phyloP scores from a whole-genome alignment of 169 alveolate genomes.

The Babesia gibsoni region DNA sequence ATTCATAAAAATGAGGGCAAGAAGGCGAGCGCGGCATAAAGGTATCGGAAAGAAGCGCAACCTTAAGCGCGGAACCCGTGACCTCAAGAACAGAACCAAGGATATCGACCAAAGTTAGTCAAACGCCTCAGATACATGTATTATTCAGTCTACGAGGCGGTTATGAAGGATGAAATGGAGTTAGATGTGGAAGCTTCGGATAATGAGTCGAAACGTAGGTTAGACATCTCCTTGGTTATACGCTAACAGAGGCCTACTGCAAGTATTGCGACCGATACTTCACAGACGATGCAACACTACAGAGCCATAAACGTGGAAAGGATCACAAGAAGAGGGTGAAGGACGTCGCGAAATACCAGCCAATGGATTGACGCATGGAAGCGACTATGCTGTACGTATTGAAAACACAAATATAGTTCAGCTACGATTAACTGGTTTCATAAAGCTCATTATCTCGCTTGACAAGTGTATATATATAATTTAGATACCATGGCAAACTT shows the following conservation, averaged over 20 bases:
- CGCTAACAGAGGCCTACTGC: constrained; percentile 61
- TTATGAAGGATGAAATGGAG: constrained; percentile 23
- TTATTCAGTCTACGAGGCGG: constrained; percentile 49
- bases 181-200: constrained; percentile 7
- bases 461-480: constrained; percentile 12
- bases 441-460: neutral
- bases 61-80: constrained; percentile 63
- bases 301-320: constrained; percentile 66
- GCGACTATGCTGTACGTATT: neutral
- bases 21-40: constrained; percentile 52
- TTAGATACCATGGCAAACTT: constrained; percentile 53
- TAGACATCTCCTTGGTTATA: neutral
- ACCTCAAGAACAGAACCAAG: constrained; percentile 54
- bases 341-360: constrained; percentile 33
- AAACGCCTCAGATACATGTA: neutral
- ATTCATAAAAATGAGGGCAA: constrained; percentile 26
- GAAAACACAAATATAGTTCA: neutral
- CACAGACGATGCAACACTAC: constrained; percentile 60
- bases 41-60: constrained; percentile 62
- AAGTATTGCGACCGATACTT: constrained; percentile 75
- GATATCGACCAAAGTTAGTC: constrained; percentile 60
- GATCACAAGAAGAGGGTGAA: constrained; percentile 72
- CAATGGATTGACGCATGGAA: constrained; percentile 29
- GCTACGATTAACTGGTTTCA: neutral
- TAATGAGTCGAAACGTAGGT: constrained; percentile 30